Conservation (phyloP, 2,329 filamentous ascomycete genomes). For the Uncinocarpus reesii region DNA sequence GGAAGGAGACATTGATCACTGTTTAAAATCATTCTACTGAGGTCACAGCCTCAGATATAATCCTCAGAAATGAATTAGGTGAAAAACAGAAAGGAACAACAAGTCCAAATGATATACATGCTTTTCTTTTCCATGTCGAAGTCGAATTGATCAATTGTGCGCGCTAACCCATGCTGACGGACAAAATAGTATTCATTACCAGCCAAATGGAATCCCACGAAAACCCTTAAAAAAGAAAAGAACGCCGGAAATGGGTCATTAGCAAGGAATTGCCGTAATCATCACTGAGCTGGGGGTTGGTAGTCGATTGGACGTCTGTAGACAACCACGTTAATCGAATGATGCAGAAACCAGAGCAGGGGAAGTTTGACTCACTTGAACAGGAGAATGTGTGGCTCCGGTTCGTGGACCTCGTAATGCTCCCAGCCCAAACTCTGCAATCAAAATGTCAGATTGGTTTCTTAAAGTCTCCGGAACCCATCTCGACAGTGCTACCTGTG, state of each 20-base stretch:
- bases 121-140: slow-evolving; percentile 9
- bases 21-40: background rate
- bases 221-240: slow-evolving; percentile 11
- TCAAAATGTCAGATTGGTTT: background rate
- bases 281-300: slow-evolving; percentile 49
- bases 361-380: slow-evolving; percentile 57
- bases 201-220: slow-evolving; percentile 2
- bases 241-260: slow-evolving; percentile 14
- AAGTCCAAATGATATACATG: slow-evolving; percentile 8
- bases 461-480: background rate
- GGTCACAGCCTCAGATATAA: background rate
- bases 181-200: slow-evolving; percentile 6
- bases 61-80: background rate
- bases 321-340: slow-evolving; percentile 20
- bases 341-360: slow-evolving; percentile 16
- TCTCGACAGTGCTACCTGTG: slow-evolving; percentile 58
- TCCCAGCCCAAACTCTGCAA: slow-evolving; percentile 90
- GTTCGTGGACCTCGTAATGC: slow-evolving; percentile 98
- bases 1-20: slow-evolving; percentile 9
- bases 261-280: background rate
- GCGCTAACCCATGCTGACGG: slow-evolving; percentile 10
- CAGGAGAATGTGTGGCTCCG: slow-evolving; percentile 92
- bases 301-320: slow-evolving; percentile 72
- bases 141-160: slow-evolving; percentile 6
- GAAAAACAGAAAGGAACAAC: slow-evolving; percentile 9